These are phyloP conservation scores for Phlyctochytrium arcticum DNA, from an alignment of 192 early-diverging fungal genomes.

Conservation along the genomic window DNA sequence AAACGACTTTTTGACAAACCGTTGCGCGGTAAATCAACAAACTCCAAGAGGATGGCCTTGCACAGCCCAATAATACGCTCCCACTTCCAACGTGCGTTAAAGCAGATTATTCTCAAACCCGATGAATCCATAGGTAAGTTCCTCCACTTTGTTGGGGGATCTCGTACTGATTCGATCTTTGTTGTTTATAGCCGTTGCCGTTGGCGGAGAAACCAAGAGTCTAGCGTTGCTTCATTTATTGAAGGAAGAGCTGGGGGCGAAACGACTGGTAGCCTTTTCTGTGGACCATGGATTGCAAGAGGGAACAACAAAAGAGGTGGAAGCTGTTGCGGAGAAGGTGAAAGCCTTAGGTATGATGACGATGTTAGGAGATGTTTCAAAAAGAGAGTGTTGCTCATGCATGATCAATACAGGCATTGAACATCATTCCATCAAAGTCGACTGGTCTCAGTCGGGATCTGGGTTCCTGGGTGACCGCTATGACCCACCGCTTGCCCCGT, in stretches of 20 bases:
- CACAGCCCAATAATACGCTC: no score
- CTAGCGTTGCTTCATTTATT: slow-evolving; percentile 7
- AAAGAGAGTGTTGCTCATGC: not conserved
- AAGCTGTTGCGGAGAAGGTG: slow-evolving; percentile 21
- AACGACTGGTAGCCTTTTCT: slow-evolving; percentile 35
- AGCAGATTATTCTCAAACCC: no score
- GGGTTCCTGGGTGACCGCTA: slow-evolving; percentile 9
- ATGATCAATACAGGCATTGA: not conserved
- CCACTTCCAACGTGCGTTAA: no score
- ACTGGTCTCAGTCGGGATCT: slow-evolving; percentile 33
- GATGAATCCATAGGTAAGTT: no score
- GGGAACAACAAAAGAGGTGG: slow-evolving; percentile 39
- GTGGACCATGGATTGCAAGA: slow-evolving; percentile 44
- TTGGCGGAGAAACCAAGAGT: slow-evolving; percentile 21
- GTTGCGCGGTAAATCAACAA: no score
- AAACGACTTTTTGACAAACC: no score
- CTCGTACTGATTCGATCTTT: no score
- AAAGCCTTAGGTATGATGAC: no score
- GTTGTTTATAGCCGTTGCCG: slow-evolving; percentile 23
- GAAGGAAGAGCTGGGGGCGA: not conserved
- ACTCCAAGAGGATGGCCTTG: no score
- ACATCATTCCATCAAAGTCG: not conserved
- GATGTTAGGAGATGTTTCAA: not conserved
- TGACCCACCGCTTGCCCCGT: slow-evolving; percentile 11
- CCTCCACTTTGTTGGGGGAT: no score